Conservation (phyloP, 805 yeast genomes). For the Metschnikowia rubicola region DNA sequence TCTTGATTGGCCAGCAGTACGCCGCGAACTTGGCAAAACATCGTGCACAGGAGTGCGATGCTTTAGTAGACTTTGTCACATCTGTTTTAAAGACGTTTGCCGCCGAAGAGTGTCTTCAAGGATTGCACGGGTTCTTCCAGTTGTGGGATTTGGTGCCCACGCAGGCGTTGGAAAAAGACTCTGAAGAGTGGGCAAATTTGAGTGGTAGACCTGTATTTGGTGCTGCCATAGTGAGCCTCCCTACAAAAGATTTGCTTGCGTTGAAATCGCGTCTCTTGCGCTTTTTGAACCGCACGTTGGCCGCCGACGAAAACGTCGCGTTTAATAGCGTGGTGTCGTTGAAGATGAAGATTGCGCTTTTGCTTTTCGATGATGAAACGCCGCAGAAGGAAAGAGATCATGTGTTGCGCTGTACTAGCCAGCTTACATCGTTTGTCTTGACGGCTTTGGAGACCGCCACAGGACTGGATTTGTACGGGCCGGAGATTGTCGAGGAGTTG, state of each 20-base stretch:
- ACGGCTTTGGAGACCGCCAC: conserved; percentile 35
- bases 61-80: conserved; percentile 67
- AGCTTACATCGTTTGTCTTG: conserved; percentile 33
- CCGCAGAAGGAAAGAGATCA: conserved; percentile 24
- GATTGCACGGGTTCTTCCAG: conserved; percentile 48
- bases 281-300: conserved; percentile 52
- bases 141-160: conserved; percentile 51
- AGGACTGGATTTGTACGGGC: conserved; percentile 6
- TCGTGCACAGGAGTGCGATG: conserved; percentile 62
- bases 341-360: conserved; percentile 52
- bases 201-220: conserved; percentile 60
- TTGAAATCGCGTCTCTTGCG: conserved; percentile 52
- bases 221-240: conserved; percentile 50
- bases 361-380: conserved; percentile 43
- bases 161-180: conserved; percentile 36
- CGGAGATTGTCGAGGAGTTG: conserved; percentile 38
- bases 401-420: conserved; percentile 34
- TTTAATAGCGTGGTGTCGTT: conserved; percentile 24
- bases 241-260: conserved; percentile 44
- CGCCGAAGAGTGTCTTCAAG: conserved; percentile 62
- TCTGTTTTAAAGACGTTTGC: conserved; percentile 66
- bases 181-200: conserved; percentile 36
- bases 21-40: conserved; percentile 47
- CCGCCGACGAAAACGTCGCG: conserved; percentile 25
- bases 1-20: conserved; percentile 79